These are phyloP conservation scores for Orbilia javanica DNA, from an alignment of 2,329 filamentous ascomycete species.

Conservation along the genomic window DNA sequence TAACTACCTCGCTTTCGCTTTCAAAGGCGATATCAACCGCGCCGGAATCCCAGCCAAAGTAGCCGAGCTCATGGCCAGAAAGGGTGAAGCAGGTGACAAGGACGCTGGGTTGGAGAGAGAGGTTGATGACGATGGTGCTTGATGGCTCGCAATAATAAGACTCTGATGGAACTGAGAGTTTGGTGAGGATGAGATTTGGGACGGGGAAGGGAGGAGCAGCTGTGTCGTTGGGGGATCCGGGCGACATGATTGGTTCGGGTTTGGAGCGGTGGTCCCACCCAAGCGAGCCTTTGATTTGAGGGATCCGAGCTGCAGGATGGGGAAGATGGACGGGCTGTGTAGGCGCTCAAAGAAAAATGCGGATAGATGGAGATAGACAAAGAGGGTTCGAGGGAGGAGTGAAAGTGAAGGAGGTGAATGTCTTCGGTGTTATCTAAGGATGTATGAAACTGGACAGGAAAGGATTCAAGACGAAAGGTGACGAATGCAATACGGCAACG, in stretches of 20 bases:
- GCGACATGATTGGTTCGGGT: constrained; percentile 49
- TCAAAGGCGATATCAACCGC: constrained; percentile 52
- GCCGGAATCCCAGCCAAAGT: constrained; percentile 55
- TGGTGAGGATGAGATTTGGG: constrained; percentile 53
- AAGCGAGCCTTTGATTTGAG: constrained; percentile 19
- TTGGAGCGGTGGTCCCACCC: constrained; percentile 22
- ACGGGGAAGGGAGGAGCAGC: constrained; percentile 20
- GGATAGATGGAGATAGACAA: constrained; percentile 4
- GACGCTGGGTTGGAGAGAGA: constrained; percentile 43
- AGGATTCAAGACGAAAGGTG: background rate
- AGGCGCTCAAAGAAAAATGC: background rate
- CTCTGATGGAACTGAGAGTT: constrained; percentile 44
- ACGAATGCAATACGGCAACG: background rate
- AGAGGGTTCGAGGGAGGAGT: background rate
- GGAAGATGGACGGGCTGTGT: background rate
- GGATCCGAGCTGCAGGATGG: constrained; percentile 33
- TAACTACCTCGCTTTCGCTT: constrained; percentile 50
- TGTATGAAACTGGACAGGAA: background rate
- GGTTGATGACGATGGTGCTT: constrained; percentile 52
- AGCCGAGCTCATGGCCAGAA: constrained; percentile 51
- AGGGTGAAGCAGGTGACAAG: constrained; percentile 53
- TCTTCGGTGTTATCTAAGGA: constrained; percentile 7
- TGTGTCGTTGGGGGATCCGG: constrained; percentile 32
- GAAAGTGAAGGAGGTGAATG: background rate
- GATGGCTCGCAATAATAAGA: constrained; percentile 42